A percentile compares a stretch with the other conserved stretches of the same genome.
Conservation (phyloP, 345 rosid genomes). For the Citrus maxima region DNA sequence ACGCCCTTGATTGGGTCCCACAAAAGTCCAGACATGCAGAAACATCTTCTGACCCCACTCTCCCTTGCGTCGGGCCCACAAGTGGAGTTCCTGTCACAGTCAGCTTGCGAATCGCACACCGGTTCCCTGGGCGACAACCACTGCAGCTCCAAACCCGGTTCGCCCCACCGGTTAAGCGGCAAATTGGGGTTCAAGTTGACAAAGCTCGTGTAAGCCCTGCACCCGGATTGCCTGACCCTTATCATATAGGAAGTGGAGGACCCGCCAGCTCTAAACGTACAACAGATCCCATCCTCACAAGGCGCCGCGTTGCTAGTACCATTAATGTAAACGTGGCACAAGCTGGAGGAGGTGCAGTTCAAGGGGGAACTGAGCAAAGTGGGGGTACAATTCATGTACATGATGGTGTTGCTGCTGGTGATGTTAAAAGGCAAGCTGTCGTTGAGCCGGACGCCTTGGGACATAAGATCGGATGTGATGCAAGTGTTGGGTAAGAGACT, state of each 20-base stretch:
- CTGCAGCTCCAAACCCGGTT: constrained; percentile 43
- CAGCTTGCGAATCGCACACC: constrained; percentile 30
- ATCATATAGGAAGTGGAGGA: constrained; percentile 37
- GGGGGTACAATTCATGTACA: constrained; percentile 41
- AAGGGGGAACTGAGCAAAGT: constrained; percentile 30
- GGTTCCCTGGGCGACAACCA: constrained; percentile 44
- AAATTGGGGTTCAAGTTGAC: constrained; percentile 30
- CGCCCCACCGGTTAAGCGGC: constrained; percentile 38
- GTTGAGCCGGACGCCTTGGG: constrained; percentile 32
- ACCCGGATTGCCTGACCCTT: constrained; percentile 30
- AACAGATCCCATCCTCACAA: constrained; percentile 33
- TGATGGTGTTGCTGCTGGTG: constrained; percentile 41
- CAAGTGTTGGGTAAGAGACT: constrained; percentile 29
- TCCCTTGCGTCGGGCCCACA: constrained; percentile 24
- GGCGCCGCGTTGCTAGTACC: background rate
- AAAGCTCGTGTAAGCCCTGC: constrained; percentile 46
- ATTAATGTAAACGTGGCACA: constrained; percentile 40
- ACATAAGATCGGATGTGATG: constrained; percentile 26
- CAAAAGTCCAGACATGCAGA: constrained; percentile 17
- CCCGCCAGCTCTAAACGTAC: constrained; percentile 34
- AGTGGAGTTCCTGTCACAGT: constrained; percentile 38
- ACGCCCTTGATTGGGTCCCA: constrained; percentile 40
- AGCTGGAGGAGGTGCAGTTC: constrained; percentile 34
- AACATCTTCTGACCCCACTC: constrained; percentile 32
- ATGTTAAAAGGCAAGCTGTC: constrained; percentile 41